Conservation (phyloP, 495 filamentous ascomycete genomes). For the Xylona heveae region DNA sequence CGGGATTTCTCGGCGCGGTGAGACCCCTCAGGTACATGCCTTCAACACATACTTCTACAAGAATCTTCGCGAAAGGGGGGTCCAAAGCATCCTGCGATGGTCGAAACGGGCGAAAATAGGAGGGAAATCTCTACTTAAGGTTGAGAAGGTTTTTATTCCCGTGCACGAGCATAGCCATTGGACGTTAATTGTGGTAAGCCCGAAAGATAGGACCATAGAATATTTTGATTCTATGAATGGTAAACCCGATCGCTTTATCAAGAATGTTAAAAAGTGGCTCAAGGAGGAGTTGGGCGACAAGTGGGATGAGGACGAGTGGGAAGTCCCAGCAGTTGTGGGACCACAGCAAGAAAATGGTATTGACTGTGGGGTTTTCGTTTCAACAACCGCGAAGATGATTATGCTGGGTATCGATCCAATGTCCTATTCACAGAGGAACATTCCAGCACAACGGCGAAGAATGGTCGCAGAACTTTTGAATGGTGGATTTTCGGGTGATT, state of each 20-base stretch:
- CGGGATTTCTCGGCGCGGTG: conserved; percentile 11
- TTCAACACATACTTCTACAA: conserved; percentile 55
- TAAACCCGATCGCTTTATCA: conserved; percentile 14
- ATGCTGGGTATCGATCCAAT: conserved; percentile 40
- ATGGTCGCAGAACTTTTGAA: conserved; percentile 52
- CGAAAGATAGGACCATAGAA: conserved; percentile 36
- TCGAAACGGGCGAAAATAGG: conserved; percentile 32
- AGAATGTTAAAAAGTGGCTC: conserved; percentile 31
- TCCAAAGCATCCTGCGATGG: conserved; percentile 26
- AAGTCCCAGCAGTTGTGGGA: conserved; percentile 16
- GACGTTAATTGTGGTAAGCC: conserved; percentile 53
- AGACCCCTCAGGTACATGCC: conserved; percentile 41
- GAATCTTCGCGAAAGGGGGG: conserved; percentile 30
- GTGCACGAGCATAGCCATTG: conserved; percentile 30
- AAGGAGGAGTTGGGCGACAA: conserved; percentile 28
- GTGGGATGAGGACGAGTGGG: conserved; percentile 38
- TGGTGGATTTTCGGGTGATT: conserved; percentile 33
- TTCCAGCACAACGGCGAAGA: conserved; percentile 32
- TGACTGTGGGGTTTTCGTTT: conserved; percentile 68
- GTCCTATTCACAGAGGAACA: conserved; percentile 32
- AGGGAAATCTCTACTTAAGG: conserved; percentile 27
- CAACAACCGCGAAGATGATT: conserved; percentile 52
- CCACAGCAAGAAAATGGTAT: conserved; percentile 45
- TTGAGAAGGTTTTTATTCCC: conserved; percentile 40
- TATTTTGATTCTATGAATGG: conserved; percentile 51